Percentiles rank a stretch among this genome's conserved stretches.
phyloP scores from a whole-genome alignment of 345 rosid species.

The Eucalyptus tenuipes region DNA sequence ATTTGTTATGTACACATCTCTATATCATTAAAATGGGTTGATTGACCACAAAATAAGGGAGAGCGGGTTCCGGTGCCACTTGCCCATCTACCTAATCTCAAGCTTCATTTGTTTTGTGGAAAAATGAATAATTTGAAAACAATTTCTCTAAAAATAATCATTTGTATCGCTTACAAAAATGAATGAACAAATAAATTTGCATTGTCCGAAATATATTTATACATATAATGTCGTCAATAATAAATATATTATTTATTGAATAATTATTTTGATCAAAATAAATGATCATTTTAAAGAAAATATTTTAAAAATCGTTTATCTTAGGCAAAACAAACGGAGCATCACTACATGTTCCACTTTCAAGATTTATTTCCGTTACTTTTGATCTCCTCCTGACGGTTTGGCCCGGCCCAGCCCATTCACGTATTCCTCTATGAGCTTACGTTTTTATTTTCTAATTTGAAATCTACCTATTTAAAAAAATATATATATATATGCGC shows the following conservation, averaged over 20 bases:
- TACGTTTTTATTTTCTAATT: neutral
- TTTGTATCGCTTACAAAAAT: neutral
- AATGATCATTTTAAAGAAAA: neutral
- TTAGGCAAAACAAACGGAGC: neutral
- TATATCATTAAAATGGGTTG: neutral
- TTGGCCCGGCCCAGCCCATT: neutral
- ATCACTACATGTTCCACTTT: neutral
- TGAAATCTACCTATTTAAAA: no score
- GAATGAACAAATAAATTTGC: neutral
- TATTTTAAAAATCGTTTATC: neutral
- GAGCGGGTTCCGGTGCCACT: neutral
- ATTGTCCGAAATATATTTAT: neutral
- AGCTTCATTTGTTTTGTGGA: neutral
- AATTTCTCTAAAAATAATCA: neutral
- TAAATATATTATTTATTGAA: neutral
- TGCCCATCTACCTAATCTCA: neutral
- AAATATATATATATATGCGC: accelerated
- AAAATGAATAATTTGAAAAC: neutral
- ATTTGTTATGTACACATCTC: neutral
- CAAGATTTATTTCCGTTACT: neutral
- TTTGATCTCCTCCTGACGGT: neutral
- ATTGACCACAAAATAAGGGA: neutral
- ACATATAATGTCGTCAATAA: accelerated
- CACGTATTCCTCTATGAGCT: neutral
- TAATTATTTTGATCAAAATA: neutral